These are phyloP conservation scores for Saccharum officinarum DNA, from an alignment of 176 grass and related monocot species.

Conservation along the genomic window DNA sequence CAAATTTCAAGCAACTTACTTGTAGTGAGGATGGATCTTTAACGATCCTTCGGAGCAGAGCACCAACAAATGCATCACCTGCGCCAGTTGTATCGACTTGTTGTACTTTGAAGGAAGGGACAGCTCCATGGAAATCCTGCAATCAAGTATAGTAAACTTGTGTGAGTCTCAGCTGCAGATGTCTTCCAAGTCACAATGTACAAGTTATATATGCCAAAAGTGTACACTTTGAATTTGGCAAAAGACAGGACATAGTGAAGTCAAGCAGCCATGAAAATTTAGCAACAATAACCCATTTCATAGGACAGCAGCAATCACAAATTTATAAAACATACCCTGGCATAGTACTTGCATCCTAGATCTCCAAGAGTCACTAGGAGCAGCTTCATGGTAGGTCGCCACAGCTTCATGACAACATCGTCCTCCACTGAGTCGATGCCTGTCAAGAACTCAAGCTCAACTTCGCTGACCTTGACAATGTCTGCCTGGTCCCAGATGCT, in stretches of 20 bases:
- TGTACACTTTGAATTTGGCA: not conserved
- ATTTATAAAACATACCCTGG: conserved; percentile 62
- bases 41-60: conserved; percentile 65
- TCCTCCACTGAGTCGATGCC: conserved; percentile 68
- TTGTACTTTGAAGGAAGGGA: conserved; percentile 62
- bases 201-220: not conserved
- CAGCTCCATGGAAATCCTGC: conserved; percentile 77
- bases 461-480: conserved; percentile 93
- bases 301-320: not conserved
- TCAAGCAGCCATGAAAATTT: not conserved
- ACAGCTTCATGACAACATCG: conserved; percentile 77
- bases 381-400: conserved; percentile 79
- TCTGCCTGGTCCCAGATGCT: conserved; percentile 98
- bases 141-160: conserved; percentile 6
- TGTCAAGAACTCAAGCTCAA: conserved; percentile 91
- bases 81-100: conserved; percentile 94
- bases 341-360: conserved; percentile 93
- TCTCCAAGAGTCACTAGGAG: conserved; percentile 84
- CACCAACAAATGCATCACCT: conserved; percentile 85
- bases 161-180: not conserved
- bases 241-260: not conserved
- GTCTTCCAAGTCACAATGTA: not conserved
- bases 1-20: conserved; percentile 37
- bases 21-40: conserved; percentile 77
- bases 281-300: conserved; percentile 10